Conservation (phyloP, 768 basidiomycete species). For the Auriscalpium vulgare region DNA sequence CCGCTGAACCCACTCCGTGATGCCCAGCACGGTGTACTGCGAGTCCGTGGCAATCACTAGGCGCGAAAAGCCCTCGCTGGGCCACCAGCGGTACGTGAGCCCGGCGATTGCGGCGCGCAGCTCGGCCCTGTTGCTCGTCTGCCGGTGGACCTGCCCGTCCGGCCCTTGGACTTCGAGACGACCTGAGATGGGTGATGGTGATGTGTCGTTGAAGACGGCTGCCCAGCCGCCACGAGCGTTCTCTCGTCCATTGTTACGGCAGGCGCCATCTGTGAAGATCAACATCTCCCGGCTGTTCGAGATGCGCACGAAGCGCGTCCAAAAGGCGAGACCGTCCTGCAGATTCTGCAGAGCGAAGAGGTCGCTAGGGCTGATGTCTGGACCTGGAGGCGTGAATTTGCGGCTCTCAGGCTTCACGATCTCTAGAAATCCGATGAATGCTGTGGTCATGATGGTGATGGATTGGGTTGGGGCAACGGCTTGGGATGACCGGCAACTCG, state of each 20-base stretch:
- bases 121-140: slow-evolving; percentile 29
- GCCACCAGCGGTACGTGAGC: slow-evolving; percentile 19
- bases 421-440: too few relatives aligned
- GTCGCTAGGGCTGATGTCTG: too few relatives aligned
- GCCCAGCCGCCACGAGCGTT: neutral
- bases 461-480: too few relatives aligned
- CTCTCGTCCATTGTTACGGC: neutral
- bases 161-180: neutral
- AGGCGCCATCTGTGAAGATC: neutral
- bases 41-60: slow-evolving; percentile 26
- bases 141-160: slow-evolving; percentile 4
- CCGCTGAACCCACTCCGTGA: slow-evolving; percentile 14
- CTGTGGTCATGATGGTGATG: too few relatives aligned
- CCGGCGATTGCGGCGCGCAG: slow-evolving; percentile 23
- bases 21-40: slow-evolving; percentile 24
- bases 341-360: too few relatives aligned
- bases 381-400: too few relatives aligned
- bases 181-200: neutral
- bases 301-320: slow-evolving; percentile 1
- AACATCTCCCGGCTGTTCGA: slow-evolving; percentile 1
- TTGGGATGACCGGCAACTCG: too few relatives aligned
- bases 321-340: too few relatives aligned
- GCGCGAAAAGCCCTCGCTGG: slow-evolving; percentile 20
- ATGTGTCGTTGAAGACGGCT: neutral
- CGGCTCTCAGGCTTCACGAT: too few relatives aligned